Conservation (phyloP, 352 stramenopile genomes). For the Globisporangium orthogonon region DNA sequence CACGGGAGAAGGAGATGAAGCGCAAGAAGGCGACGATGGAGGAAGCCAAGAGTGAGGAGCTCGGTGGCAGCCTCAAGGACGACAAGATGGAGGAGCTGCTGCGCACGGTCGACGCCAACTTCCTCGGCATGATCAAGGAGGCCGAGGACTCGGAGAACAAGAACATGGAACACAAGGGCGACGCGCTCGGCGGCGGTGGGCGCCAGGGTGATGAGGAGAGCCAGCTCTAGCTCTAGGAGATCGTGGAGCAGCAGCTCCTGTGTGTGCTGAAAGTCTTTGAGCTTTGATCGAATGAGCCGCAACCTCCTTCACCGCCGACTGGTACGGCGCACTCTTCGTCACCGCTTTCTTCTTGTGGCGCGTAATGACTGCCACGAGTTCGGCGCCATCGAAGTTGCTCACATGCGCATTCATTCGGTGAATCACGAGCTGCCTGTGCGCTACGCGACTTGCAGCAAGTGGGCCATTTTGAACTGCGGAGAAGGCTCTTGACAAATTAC, state of each 20-base stretch:
- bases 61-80: constrained; percentile 63
- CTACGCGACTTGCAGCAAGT: constrained; percentile 54
- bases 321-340: constrained; percentile 47
- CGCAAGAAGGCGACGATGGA: constrained; percentile 80
- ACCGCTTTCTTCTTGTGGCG: constrained; percentile 66
- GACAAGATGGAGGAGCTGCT: constrained; percentile 94
- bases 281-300: constrained; percentile 8
- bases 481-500: background rate
- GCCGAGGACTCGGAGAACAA: constrained; percentile 90
- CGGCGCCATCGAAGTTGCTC: constrained; percentile 32
- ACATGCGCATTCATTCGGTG: constrained; percentile 58
- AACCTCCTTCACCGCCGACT: constrained; percentile 42
- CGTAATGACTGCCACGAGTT: constrained; percentile 57
- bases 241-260: no score
- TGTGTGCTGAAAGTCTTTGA: no score
- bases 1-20: constrained; percentile 84
- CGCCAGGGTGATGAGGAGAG: constrained; percentile 24
- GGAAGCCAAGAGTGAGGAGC: constrained; percentile 71
- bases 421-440: constrained; percentile 60
- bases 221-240: constrained; percentile 13
- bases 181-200: constrained; percentile 23
- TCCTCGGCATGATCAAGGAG: constrained; percentile 95
- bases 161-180: constrained; percentile 80
- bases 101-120: constrained; percentile 91
- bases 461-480: constrained; percentile 32